Evolutionary conservation across 331 rosid genomes (phyloP), one percentile per base, ranked within the genome.

Genomic region (Quercus tomentella): DNA sequence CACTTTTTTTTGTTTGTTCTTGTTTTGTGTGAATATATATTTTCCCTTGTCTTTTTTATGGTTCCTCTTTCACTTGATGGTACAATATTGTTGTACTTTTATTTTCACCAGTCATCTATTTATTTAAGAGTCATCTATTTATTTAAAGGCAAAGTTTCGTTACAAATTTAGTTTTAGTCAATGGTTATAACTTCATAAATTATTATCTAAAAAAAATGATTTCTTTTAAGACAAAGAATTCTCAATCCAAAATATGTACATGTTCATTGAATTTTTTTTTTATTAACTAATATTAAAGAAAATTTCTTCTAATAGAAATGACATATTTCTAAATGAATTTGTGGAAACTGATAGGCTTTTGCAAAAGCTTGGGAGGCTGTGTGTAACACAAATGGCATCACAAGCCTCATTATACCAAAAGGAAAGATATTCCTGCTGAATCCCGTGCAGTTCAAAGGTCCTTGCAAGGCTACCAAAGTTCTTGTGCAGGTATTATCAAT

Each of bases 321-420:
- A 49, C 54, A 49, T 3, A 49, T 14, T 49, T 3, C 54, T 49
- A 49, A 49, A 4, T 49, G 4, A 60, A 60, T 16, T 7, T 56
- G 67, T 65, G 18, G 4, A 16, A n/a, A 65, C 8, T 31, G 58
- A 1, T 26, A 91, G 94, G 94, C 93, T 54, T 90, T 92, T 31
- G 2, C 75, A 15, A 81, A 71, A 76, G 93, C 94, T 70, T 92
- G 94, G 94, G 5, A 35, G 1, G 86, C 43, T 9, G 69, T 45
- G 6, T 92, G 97, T 67, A 31, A 33, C 54, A 52, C 87, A 77
- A 75, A 43, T 26, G 87, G 79, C 18, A 70, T 1, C 26, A 76
- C 91, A 62, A 87, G 88, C 3, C 37, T 89, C 8, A 0, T 63
- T 23, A 58, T 84, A 73, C 94, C 93, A 0, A 7, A 26, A 4